Conservation (phyloP, 441 rosid species). For the Corymbia citriodora region DNA sequence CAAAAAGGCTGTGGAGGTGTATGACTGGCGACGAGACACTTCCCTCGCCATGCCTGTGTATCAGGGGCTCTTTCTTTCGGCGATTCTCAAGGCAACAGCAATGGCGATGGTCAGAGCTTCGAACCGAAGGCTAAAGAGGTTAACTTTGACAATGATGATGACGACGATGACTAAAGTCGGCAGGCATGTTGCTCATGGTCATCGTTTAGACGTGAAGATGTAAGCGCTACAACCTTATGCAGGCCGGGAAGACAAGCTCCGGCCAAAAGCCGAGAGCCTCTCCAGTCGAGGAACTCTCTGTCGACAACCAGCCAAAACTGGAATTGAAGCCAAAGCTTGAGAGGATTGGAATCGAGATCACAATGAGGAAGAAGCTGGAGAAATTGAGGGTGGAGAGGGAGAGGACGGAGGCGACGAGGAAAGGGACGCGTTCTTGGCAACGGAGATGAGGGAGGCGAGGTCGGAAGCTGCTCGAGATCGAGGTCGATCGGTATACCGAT, state of each 20-base stretch:
- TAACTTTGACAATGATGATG: not conserved
- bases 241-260: conserved; percentile 3
- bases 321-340: conserved; percentile 21
- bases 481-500: conserved; percentile 55
- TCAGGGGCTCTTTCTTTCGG: not conserved
- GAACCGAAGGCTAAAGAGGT: not conserved
- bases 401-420: conserved; percentile 39
- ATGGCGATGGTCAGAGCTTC: not conserved
- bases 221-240: not conserved
- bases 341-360: conserved; percentile 1
- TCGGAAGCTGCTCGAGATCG: conserved; percentile 51
- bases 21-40: too few relatives aligned
- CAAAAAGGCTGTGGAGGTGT: too few relatives aligned
- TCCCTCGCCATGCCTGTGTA: not conserved
- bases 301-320: not conserved
- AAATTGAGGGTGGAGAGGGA: conserved; percentile 50
- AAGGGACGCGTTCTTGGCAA: conserved; percentile 29
- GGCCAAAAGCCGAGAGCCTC: conserved; percentile 53
- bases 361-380: conserved; percentile 56
- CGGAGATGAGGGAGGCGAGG: conserved; percentile 48
- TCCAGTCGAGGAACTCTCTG: conserved; percentile 42
- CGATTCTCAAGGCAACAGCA: not conserved
- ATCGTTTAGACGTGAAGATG: not conserved
- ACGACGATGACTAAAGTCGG: not conserved
- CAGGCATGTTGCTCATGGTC: not conserved